A percentile compares a stretch with the other conserved stretches of the same genome.
Conservation (phyloP, 2,329 filamentous ascomycete species). For the Paecilomyces dactylethromorphus region DNA sequence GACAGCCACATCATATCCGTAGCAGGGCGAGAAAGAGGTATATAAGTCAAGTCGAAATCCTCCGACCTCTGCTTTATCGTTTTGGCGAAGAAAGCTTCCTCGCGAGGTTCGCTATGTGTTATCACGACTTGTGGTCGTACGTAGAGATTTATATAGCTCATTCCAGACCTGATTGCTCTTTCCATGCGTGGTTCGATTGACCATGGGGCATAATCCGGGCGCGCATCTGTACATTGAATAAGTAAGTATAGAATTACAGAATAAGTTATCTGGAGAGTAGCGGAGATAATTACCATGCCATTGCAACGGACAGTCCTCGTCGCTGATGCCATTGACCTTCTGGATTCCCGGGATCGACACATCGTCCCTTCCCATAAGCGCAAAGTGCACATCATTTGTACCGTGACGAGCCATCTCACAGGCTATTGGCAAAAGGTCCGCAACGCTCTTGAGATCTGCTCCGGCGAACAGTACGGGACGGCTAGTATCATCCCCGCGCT, state of each 20-base stretch:
- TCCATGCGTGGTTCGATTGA: slow-evolving; percentile 67
- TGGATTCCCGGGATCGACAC: slow-evolving; percentile 64
- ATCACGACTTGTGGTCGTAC: slow-evolving; percentile 73
- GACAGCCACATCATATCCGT: slow-evolving; percentile 68
- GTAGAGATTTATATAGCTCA: slow-evolving; percentile 65
- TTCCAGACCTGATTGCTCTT: slow-evolving; percentile 55
- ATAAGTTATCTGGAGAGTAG: slow-evolving; percentile 31
- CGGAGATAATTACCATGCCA: slow-evolving; percentile 50
- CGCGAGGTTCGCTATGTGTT: slow-evolving; percentile 59
- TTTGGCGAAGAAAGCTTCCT: slow-evolving; percentile 62
- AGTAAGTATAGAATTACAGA: neutral
- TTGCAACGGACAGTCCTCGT: slow-evolving; percentile 57
- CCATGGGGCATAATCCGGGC: slow-evolving; percentile 63
- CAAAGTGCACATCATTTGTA: slow-evolving; percentile 73
- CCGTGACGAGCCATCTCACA: slow-evolving; percentile 73
- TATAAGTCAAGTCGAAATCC: slow-evolving; percentile 53
- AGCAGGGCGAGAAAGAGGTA: slow-evolving; percentile 64
- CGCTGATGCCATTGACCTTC: slow-evolving; percentile 71
- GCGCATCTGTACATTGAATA: slow-evolving; percentile 49
- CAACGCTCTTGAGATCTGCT: slow-evolving; percentile 65
- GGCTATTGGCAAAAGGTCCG: slow-evolving; percentile 69
- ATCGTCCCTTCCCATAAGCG: slow-evolving; percentile 66
- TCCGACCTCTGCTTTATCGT: slow-evolving; percentile 53
- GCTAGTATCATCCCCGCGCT: slow-evolving; percentile 54
- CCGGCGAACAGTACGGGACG: slow-evolving; percentile 64